A percentile compares a stretch with the other conserved stretches of the same genome.
These are phyloP conservation scores for Trichomonas tenax DNA, from an alignment of 208 protist genomes.

Conservation along the genomic window DNA sequence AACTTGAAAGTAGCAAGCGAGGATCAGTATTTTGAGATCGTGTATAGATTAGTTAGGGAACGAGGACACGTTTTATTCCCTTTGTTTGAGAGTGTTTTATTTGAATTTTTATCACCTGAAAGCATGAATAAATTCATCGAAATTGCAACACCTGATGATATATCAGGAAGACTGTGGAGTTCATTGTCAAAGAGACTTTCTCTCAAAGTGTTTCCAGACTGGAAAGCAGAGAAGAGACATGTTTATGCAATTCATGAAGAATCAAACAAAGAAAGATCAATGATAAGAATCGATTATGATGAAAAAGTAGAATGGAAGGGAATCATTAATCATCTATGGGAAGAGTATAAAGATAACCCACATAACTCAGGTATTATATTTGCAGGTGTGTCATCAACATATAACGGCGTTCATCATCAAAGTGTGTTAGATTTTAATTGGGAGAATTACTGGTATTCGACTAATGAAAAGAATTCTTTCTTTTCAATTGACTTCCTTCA, in stretches of 20 bases:
- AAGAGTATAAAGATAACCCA: not conserved
- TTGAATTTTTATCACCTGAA: not conserved
- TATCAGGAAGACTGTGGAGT: not conserved
- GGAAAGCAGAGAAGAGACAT: not conserved
- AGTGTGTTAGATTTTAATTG: not conserved
- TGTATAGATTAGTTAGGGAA: not conserved
- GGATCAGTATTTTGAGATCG: not conserved
- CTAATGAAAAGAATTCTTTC: not conserved
- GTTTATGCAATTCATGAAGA: not conserved
- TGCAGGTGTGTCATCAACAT: not conserved
- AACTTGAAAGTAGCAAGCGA: not conserved
- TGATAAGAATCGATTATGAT: not conserved
- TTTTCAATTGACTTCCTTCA: not conserved
- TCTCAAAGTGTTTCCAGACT: not conserved
- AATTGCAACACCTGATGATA: not conserved
- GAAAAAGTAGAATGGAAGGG: not conserved
- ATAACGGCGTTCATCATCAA: not conserved
- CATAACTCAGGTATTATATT: not conserved
- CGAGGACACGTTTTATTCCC: not conserved
- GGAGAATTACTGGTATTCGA: not conserved
- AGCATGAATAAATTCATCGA: not conserved
- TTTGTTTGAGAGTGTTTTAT: not conserved
- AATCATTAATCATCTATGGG: not conserved
- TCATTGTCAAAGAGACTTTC: not conserved
- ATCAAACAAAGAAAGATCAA: not conserved